Evolutionary conservation across 495 filamentous ascomycete genomes (phyloP).

Genomic region (Aspergillus mulundensis): DNA sequence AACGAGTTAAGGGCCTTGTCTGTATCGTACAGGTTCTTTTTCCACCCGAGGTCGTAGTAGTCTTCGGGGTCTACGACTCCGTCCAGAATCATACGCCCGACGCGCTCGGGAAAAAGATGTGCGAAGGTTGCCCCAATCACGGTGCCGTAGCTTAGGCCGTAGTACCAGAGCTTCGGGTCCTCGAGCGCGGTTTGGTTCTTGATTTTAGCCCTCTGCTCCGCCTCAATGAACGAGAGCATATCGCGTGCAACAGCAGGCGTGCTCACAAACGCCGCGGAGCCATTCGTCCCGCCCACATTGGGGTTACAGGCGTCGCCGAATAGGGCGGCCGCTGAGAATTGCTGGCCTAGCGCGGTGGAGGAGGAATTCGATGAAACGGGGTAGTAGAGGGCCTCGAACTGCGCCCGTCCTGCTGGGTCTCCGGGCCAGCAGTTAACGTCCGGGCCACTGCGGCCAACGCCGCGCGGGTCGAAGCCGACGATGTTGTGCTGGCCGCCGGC

Average conservation of each 20-base stretch:
- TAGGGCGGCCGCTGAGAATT: slow-evolving; percentile 26
- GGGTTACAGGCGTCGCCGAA: slow-evolving; percentile 30
- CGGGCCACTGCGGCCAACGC: slow-evolving; percentile 40
- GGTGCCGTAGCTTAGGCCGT: slow-evolving; percentile 60
- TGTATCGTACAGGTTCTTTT: slow-evolving; percentile 36
- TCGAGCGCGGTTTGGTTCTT: slow-evolving; percentile 4
- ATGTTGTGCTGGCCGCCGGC: slow-evolving; percentile 35
- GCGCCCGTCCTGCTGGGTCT: slow-evolving; percentile 17
- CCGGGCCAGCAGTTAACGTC: slow-evolving; percentile 33
- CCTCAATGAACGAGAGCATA: slow-evolving; percentile 35
- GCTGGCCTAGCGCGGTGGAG: slow-evolving; percentile 20
- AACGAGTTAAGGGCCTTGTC: slow-evolving; percentile 36
- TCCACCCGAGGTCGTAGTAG: slow-evolving; percentile 30
- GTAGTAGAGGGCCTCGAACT: slow-evolving; percentile 20
- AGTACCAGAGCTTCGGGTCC: slow-evolving; percentile 44
- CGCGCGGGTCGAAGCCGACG: slow-evolving; percentile 47
- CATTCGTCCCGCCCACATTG: slow-evolving; percentile 17
- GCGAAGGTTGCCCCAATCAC: slow-evolving; percentile 51
- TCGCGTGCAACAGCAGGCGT: slow-evolving; percentile 35
- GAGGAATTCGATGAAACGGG: slow-evolving; percentile 25
- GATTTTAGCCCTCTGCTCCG: slow-evolving; percentile 23
- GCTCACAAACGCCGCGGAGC: slow-evolving; percentile 30
- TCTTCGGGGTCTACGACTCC: slow-evolving; percentile 44
- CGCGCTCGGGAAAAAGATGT: slow-evolving; percentile 43
- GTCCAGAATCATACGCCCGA: slow-evolving; percentile 40